Percentiles rank a stretch among this genome's conserved stretches.
Conservation (phyloP, 768 basidiomycete genomes). For the Coprinopsis cinerea region DNA sequence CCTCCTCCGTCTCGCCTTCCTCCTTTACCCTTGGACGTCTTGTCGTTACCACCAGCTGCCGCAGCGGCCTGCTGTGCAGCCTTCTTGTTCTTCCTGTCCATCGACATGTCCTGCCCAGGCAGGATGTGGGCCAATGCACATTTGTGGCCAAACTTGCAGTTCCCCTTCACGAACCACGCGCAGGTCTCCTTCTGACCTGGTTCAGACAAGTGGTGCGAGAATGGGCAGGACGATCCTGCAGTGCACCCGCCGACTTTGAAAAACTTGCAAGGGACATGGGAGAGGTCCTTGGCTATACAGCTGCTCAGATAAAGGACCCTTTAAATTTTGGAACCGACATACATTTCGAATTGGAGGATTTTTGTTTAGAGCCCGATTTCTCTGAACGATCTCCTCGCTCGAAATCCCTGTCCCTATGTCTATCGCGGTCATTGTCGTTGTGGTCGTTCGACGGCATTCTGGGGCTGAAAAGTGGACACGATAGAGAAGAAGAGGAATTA, state of each 20-base stretch:
- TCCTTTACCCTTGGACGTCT: constrained; percentile 24
- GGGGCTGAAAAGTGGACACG: neutral
- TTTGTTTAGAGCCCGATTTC: neutral
- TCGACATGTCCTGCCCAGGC: constrained; percentile 89
- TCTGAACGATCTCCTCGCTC: neutral
- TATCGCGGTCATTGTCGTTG: neutral
- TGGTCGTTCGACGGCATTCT: neutral
- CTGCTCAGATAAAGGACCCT: neutral
- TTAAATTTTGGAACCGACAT: neutral
- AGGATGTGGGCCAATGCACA: constrained; percentile 93
- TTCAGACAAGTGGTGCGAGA: constrained; percentile 74
- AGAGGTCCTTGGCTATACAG: constrained; percentile 75
- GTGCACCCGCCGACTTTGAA: constrained; percentile 93
- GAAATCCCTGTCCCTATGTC: neutral
- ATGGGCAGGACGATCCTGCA: constrained; percentile 91
- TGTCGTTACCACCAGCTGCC: constrained; percentile 31
- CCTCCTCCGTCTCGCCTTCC: constrained; percentile 28
- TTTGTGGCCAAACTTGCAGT: constrained; percentile 65
- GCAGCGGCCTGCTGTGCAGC: constrained; percentile 65
- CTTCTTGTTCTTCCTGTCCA: constrained; percentile 98
- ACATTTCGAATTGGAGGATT: neutral
- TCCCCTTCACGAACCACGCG: constrained; percentile 92
- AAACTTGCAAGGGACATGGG: constrained; percentile 98
- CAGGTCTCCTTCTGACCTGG: constrained; percentile 81
- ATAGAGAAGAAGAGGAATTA: neutral